A percentile compares a stretch with the other conserved stretches of the same genome.
phyloP scores from a whole-genome alignment of 164 flowering plant genomes.

The Brasenia schreberi region DNA sequence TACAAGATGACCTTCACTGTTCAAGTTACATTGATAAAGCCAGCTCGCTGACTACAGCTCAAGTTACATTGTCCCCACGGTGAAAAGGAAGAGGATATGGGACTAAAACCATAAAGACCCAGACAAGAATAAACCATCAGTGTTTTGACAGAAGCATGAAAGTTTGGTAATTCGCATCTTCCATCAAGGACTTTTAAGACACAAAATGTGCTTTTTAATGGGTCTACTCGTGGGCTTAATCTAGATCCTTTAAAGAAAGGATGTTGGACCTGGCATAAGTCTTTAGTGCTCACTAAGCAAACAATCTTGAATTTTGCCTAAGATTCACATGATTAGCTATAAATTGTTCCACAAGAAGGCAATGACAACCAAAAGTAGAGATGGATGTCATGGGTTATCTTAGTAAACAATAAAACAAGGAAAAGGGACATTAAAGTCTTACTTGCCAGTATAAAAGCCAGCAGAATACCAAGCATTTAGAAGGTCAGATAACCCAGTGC shows the following conservation, averaged over 20 bases:
- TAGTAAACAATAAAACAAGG: neutral
- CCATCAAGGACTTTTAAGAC: neutral
- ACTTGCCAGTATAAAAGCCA: constrained; percentile 72
- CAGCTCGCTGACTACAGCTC: too few species aligned
- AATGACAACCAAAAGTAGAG: neutral
- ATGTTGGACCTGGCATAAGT: too few species aligned
- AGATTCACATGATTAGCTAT: neutral
- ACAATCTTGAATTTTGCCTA: neutral
- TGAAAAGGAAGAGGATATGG: too few species aligned
- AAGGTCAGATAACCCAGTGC: constrained; percentile 45
- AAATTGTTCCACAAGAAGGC: neutral
- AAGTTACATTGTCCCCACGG: too few species aligned
- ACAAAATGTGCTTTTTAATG: neutral
- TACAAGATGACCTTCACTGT: too few species aligned
- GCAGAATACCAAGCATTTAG: constrained; percentile 76
- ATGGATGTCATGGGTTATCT: too few species aligned
- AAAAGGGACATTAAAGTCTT: constrained; percentile 14
- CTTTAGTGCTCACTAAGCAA: neutral
- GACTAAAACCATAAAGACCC: too few species aligned
- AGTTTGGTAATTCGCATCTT: neutral
- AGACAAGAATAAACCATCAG: too few species aligned
- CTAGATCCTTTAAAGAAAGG: neutral
- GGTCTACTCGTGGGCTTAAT: neutral
- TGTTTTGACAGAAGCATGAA: too few species aligned
- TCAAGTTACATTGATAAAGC: too few species aligned